Base-by-base conservation (phyloP, 2,329 filamentous ascomycete species). In the Claviceps sp. region DNA sequence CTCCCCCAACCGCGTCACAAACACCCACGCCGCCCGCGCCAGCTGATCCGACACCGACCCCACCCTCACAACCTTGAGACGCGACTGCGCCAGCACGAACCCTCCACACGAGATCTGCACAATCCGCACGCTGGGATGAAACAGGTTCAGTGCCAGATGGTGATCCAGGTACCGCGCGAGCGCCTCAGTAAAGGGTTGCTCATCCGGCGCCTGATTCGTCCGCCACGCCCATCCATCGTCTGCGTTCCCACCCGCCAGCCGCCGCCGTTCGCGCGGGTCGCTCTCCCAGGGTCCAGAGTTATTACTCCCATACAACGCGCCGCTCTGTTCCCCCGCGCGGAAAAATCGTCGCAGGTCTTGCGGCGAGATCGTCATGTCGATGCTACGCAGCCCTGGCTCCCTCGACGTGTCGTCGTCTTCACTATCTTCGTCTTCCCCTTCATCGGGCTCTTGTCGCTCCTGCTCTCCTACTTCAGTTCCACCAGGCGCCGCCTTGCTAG, bases 221-320 rank as follows among this genome's bases (percentile, higher is more conserved):
- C 70, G 66, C 76, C 76, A 79, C 2, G 60, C 67, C 76, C 76
- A 79, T 3, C 76, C 75, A 51, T 79, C 74, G 53, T 78, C 75
- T 8, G 66, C 61, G 52, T 72, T 67, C 11, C 66, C 66, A 0
- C 75, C 74, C 1, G 73, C 73, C 1, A 78, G 62, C 45, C 64
- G 69, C n/a, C 70, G 67, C 2, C 73, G 68, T 49, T 72, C 67
- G 14, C 65, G 63, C 1, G 54, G 24, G 44, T 72, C 65, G 6
- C 57, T 59, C 30, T 65, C 58, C 66, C 65, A 70, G 2, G 53
- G 51, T 2, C 54, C 52, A 2, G 54, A 55, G 1, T 52, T 52
- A 9, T 42, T 20, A 34, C 46, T 54, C 22, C 55, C 40, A 26
- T 38, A 13, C 45, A 38, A n/a, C 13, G 38, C 22, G 37, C 38